Conservation (phyloP, 2,329 filamentous ascomycete genomes). For the Acephala macrosclerotiorum region DNA sequence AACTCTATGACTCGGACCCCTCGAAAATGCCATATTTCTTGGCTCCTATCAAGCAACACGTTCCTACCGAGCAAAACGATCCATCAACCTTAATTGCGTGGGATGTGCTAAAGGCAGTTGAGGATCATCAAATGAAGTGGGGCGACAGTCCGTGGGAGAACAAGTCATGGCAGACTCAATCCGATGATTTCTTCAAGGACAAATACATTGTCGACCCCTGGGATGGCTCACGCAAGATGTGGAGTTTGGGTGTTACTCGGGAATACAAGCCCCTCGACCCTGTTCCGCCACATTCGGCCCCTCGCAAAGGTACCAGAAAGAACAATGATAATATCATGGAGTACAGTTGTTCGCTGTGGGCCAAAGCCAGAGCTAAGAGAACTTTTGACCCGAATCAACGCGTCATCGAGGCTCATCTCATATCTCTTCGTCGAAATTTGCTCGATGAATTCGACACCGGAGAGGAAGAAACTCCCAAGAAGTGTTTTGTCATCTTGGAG, state of each 20-base stretch:
- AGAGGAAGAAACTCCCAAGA: conserved; percentile 52
- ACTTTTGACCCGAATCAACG: conserved; percentile 75
- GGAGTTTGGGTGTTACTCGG: conserved; percentile 58
- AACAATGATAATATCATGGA: conserved; percentile 73
- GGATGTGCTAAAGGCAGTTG: conserved; percentile 56
- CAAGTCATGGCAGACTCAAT: conserved; percentile 39
- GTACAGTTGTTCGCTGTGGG: conserved; percentile 81
- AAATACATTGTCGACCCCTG: conserved; percentile 64
- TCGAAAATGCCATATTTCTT: conserved; percentile 83
- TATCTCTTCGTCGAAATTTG: conserved; percentile 82
- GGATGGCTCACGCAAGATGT: conserved; percentile 70
- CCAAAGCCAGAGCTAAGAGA: conserved; percentile 60
- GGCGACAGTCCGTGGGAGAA: conserved; percentile 47
- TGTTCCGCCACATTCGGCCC: conserved; percentile 64
- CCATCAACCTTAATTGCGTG: conserved; percentile 63
- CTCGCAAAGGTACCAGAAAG: conserved; percentile 53
- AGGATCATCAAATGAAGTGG: conserved; percentile 45
- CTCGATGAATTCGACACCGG: conserved; percentile 70
- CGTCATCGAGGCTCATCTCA: conserved; percentile 77
- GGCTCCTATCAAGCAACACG: conserved; percentile 59
- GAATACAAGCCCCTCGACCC: conserved; percentile 69
- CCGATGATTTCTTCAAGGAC: conserved; percentile 58
- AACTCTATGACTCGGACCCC: conserved; percentile 72
- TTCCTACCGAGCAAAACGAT: conserved; percentile 18
- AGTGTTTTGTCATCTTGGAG: conserved; percentile 77